phyloP scores from a whole-genome alignment of 371 early-diverging fungal species.

The Mortierella sp. region DNA sequence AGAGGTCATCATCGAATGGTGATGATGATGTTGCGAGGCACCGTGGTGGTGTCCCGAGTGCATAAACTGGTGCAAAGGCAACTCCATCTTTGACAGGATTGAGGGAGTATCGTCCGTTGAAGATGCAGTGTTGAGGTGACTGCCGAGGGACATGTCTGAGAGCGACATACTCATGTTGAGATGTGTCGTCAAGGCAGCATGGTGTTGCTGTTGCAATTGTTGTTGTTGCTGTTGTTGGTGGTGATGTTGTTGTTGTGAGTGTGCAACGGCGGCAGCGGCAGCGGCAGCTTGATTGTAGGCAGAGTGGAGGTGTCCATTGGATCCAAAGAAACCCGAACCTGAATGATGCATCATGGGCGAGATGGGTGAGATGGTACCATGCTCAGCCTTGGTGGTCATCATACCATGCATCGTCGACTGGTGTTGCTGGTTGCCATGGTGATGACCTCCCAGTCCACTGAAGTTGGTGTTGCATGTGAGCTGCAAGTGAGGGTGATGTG shows the following conservation, averaged over 20 bases:
- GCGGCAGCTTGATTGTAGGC: slow-evolving; percentile 18
- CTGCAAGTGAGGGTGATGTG: slow-evolving; percentile 29
- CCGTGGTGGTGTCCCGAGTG: slow-evolving; percentile 6
- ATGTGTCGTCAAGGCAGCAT: slow-evolving; percentile 32
- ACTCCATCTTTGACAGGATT: slow-evolving; percentile 35
- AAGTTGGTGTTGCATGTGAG: slow-evolving; percentile 45
- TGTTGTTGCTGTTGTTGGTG: slow-evolving; percentile 24
- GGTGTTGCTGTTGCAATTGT: slow-evolving; percentile 49
- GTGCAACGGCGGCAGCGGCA: slow-evolving; percentile 5
- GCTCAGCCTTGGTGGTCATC: slow-evolving; percentile 24
- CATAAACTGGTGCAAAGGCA: slow-evolving; percentile 40
- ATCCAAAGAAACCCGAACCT: slow-evolving; percentile 44
- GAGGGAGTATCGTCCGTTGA: slow-evolving; percentile 6
- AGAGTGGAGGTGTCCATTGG: slow-evolving; percentile 21
- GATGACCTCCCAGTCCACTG: not conserved
- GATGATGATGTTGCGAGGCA: slow-evolving; percentile 17
- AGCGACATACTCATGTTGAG: slow-evolving; percentile 48
- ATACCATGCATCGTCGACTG: slow-evolving; percentile 15
- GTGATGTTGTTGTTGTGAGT: slow-evolving; percentile 18
- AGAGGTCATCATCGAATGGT: slow-evolving; percentile 10
- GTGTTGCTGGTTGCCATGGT: not conserved
- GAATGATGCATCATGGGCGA: slow-evolving; percentile 49
- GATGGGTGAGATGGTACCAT: slow-evolving; percentile 49
- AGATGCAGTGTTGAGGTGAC: slow-evolving; percentile 12
- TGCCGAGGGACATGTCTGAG: slow-evolving; percentile 30